Conservation (phyloP, 441 rosid genomes). For the Gossypium aridum region DNA sequence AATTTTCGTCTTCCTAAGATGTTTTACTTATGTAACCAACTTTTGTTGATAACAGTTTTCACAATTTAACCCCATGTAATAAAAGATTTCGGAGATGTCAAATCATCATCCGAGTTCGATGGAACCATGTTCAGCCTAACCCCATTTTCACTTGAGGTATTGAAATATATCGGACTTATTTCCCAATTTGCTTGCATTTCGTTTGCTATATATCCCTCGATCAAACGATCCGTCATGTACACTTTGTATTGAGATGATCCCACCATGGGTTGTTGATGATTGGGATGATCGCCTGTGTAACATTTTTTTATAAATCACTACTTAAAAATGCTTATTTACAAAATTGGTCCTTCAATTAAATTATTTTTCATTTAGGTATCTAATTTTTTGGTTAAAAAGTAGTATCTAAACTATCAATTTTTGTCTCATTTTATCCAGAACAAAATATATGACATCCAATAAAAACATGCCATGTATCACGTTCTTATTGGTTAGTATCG, state of each 20-base stretch:
- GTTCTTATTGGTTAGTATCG: too few species aligned
- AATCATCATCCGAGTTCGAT: constrained; percentile 36
- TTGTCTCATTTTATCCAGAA: neutral
- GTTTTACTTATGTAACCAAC: too few species aligned
- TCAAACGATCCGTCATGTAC: constrained; percentile 9
- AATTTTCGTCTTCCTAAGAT: too few species aligned
- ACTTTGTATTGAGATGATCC: constrained; percentile 19
- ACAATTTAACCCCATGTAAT: constrained; percentile 5
- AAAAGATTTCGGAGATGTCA: constrained; percentile 24
- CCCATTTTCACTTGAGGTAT: constrained; percentile 9
- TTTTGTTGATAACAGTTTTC: too few species aligned
- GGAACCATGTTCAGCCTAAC: constrained; percentile 26
- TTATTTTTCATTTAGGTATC: too few species aligned
- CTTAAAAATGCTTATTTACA: neutral
- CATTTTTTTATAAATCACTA: neutral
- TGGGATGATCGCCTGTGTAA: constrained; percentile 26
- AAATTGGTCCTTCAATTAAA: too few species aligned
- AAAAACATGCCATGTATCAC: too few species aligned
- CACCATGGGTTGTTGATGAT: constrained; percentile 18
- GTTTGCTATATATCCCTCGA: constrained; percentile 16
- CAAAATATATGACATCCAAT: too few species aligned
- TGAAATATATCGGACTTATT: constrained; percentile 8
- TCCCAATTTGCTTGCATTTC: constrained; percentile 21
- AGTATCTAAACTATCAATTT: too few species aligned
- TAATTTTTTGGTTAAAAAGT: too few species aligned